Evolutionary conservation across 2,329 filamentous ascomycete genomes (phyloP).

Genomic region (Fusarium guadeloupense): DNA sequence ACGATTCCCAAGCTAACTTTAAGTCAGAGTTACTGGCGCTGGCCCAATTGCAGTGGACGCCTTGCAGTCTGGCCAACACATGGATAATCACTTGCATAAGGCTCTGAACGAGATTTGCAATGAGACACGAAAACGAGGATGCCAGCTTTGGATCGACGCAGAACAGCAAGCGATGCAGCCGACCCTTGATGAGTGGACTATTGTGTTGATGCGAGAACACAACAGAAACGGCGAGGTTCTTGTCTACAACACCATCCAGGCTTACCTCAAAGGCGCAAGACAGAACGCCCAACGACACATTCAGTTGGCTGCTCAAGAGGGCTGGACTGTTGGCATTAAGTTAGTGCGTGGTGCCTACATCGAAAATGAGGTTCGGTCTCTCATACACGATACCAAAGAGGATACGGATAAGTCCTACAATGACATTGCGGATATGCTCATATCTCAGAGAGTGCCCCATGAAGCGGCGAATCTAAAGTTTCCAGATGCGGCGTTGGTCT

Average conservation of each 20-base stretch:
- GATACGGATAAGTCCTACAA: slow-evolving; percentile 63
- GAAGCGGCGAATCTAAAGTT: slow-evolving; percentile 43
- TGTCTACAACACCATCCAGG: slow-evolving; percentile 64
- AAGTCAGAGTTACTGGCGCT: slow-evolving; percentile 52
- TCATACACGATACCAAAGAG: slow-evolving; percentile 62
- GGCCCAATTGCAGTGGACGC: slow-evolving; percentile 51
- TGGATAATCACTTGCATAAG: slow-evolving; percentile 51
- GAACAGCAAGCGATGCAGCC: slow-evolving; percentile 56
- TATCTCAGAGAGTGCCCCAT: slow-evolving; percentile 47
- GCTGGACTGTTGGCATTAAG: slow-evolving; percentile 64
- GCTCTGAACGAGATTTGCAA: slow-evolving; percentile 53
- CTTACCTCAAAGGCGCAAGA: slow-evolving; percentile 61
- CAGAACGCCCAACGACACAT: slow-evolving; percentile 56
- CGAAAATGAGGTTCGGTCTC: slow-evolving; percentile 55
- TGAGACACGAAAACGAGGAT: slow-evolving; percentile 47
- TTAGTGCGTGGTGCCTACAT: slow-evolving; percentile 67
- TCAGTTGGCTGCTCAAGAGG: slow-evolving; percentile 55
- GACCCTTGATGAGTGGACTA: slow-evolving; percentile 46
- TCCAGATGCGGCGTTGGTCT: slow-evolving; percentile 57
- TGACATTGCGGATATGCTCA: slow-evolving; percentile 55
- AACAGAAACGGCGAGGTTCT: slow-evolving; percentile 49
- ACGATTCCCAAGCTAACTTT: not conserved
- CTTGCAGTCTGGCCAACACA: slow-evolving; percentile 46
- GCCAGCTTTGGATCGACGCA: slow-evolving; percentile 56
- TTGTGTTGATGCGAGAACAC: slow-evolving; percentile 50